A percentile compares a stretch with the other conserved stretches of the same genome.
phyloP scores from a whole-genome alignment of 306 rosid species.

The Casuarina equisetifolia region DNA sequence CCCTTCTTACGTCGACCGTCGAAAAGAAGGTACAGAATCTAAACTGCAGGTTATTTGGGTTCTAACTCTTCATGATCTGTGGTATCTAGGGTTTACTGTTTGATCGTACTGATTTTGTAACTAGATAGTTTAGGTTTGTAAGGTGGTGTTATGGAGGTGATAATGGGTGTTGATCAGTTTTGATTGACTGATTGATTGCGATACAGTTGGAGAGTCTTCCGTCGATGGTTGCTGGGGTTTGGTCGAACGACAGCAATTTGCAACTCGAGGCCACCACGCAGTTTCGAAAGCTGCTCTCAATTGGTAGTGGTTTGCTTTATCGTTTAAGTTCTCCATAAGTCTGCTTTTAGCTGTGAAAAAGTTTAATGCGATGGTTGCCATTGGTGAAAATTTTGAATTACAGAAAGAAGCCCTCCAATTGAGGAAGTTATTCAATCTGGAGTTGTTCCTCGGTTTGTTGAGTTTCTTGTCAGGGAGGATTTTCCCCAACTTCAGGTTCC shows the following conservation, averaged over 20 bases:
- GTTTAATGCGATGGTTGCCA: not conserved
- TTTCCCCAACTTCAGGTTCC: conserved; percentile 87
- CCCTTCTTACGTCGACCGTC: conserved; percentile 48
- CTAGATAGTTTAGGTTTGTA: conserved; percentile 13
- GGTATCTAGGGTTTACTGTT: conserved; percentile 8
- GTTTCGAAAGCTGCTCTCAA: conserved; percentile 82
- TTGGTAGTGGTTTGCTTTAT: conserved; percentile 39
- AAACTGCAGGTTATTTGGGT: conserved; percentile 10
- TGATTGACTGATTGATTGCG: not conserved
- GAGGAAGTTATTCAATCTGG: conserved; percentile 95
- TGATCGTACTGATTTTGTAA: conserved; percentile 3
- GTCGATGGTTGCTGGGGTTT: conserved; percentile 79
- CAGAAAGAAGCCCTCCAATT: conserved; percentile 89
- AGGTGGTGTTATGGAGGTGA: not conserved
- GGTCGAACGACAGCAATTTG: conserved; percentile 57
- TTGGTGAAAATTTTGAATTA: not conserved
- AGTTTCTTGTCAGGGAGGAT: conserved; percentile 83
- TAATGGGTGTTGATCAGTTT: conserved; percentile 19
- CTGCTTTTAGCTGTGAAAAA: not conserved
- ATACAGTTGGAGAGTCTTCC: conserved; percentile 89
- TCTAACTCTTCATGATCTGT: conserved; percentile 22
- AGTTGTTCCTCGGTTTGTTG: conserved; percentile 84
- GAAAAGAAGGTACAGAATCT: conserved; percentile 62
- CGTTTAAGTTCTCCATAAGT: not conserved
- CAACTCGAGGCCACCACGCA: conserved; percentile 88